A percentile compares a stretch with the other conserved stretches of the same genome.
Evolutionary conservation across 352 stramenopile species (phyloP).

Genomic region (Sclerospora graminicola): DNA sequence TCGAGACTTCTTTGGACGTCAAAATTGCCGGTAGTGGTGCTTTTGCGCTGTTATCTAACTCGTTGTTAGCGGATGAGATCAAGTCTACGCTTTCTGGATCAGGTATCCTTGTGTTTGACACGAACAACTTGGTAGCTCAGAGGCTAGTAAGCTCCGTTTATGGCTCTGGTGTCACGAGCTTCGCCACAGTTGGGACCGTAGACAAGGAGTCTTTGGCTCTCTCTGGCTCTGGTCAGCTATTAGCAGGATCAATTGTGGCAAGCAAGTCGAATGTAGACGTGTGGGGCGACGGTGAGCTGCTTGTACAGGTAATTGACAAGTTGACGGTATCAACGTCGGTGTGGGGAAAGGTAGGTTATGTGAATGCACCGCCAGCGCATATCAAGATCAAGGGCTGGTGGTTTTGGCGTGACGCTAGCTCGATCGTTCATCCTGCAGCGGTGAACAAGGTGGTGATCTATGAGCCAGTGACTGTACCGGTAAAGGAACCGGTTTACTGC

Average conservation of each 20-base stretch:
- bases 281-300: constrained; percentile 32
- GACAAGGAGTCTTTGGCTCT: constrained; percentile 39
- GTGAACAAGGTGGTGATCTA: constrained; percentile 31
- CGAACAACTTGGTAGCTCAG: constrained; percentile 20
- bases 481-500: constrained; percentile 24
- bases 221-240: constrained; percentile 34
- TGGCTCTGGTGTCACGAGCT: constrained; percentile 32
- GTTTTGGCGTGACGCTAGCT: constrained; percentile 36
- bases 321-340: constrained; percentile 39
- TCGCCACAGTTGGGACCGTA: constrained; percentile 27
- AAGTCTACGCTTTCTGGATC: constrained; percentile 24
- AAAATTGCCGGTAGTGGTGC: constrained; percentile 30
- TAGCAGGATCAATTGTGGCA: constrained; percentile 35
- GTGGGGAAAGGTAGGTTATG: constrained; percentile 42
- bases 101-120: constrained; percentile 26
- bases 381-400: constrained; percentile 47
- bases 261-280: constrained; percentile 30
- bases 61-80: constrained; percentile 15
- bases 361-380: constrained; percentile 23
- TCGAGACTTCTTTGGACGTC: constrained; percentile 21
- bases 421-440: constrained; percentile 28
- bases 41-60: constrained; percentile 22
- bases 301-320: constrained; percentile 38
- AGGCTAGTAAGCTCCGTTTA: constrained; percentile 36
- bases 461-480: constrained; percentile 14